phyloP scores from a whole-genome alignment of 2,329 filamentous ascomycete species.

The Waltergamsia citrina region DNA sequence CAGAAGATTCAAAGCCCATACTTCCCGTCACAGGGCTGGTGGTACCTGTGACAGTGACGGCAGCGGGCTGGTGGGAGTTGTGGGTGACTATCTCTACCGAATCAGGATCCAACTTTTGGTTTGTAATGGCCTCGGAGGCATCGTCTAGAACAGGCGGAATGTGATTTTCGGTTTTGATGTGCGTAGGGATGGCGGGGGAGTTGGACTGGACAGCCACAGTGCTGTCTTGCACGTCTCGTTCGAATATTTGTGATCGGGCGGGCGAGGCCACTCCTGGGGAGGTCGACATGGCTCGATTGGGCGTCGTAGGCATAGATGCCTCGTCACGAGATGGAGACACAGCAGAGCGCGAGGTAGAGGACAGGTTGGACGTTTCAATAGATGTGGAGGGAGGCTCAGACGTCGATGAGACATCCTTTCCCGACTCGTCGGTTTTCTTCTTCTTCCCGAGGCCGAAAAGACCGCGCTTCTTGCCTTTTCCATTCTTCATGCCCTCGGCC shows the following conservation, averaged over 20 bases:
- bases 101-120: slow-evolving; percentile 75
- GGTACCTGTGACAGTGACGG: slow-evolving; percentile 51
- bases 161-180: slow-evolving; percentile 89
- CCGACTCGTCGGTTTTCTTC: too few species aligned
- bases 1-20: slow-evolving; percentile 29
- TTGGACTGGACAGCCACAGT: slow-evolving; percentile 49
- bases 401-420: slow-evolving; percentile 28
- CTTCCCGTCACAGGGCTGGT: slow-evolving; percentile 7
- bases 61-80: slow-evolving; percentile 70
- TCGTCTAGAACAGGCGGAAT: slow-evolving; percentile 89
- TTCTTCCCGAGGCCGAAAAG: slow-evolving; percentile 56
- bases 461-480: slow-evolving; percentile 42
- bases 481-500: slow-evolving; percentile 13
- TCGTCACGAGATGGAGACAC: slow-evolving; percentile 33
- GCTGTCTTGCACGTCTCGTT: slow-evolving; percentile 86
- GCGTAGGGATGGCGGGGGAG: slow-evolving; percentile 80
- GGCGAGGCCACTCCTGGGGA: slow-evolving; percentile 73
- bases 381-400: slow-evolving; percentile 21
- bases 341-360: slow-evolving; percentile 23
- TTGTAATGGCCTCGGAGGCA: slow-evolving; percentile 85
- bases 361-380: slow-evolving; percentile 25
- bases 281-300: slow-evolving; percentile 54
- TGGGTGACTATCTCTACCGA: slow-evolving; percentile 90
- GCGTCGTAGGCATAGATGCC: slow-evolving; percentile 49
- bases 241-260: slow-evolving; percentile 75